Percentiles rank a stretch among this genome's conserved stretches.
Evolutionary conservation across 192 early-diverging fungal genomes (phyloP).

Genomic region (Rhizophagus prolifer): DNA sequence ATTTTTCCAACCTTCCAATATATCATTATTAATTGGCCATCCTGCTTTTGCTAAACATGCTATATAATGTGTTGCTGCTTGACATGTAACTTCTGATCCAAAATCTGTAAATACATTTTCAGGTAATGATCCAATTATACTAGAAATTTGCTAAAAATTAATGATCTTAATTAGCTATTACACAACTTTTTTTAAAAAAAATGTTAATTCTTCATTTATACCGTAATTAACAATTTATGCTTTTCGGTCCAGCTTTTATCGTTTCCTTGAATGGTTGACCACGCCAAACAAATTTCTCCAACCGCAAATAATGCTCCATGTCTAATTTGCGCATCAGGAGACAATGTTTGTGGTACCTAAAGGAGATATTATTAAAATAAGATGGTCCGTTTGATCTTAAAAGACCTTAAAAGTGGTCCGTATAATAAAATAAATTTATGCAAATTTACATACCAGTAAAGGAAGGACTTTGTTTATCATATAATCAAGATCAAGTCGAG

Average conservation of each 20-base stretch:
- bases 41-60: constrained; percentile 45
- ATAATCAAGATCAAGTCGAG: constrained; percentile 56
- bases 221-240: constrained; percentile 26
- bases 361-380: neutral
- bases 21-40: constrained; percentile 37
- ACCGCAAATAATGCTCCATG: constrained; percentile 65
- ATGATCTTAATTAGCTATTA: neutral
- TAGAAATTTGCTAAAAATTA: constrained; percentile 34
- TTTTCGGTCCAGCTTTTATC: constrained; percentile 31
- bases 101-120: constrained; percentile 52
- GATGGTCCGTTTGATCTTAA: too few species aligned
- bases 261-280: constrained; percentile 30
- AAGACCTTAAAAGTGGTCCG: too few species aligned
- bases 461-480: constrained; percentile 57
- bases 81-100: constrained; percentile 58
- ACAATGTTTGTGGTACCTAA: constrained; percentile 48
- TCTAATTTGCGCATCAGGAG: constrained; percentile 49
- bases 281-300: constrained; percentile 58
- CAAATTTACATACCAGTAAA: constrained; percentile 46
- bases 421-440: too few species aligned
- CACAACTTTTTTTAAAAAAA: too few species aligned
- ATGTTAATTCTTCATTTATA: neutral
- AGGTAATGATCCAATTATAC: constrained; percentile 41
- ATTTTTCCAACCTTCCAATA: constrained; percentile 48
- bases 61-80: constrained; percentile 53